phyloP scores from a whole-genome alignment of 495 filamentous ascomycete species.

The Emericellopsis terricola region DNA sequence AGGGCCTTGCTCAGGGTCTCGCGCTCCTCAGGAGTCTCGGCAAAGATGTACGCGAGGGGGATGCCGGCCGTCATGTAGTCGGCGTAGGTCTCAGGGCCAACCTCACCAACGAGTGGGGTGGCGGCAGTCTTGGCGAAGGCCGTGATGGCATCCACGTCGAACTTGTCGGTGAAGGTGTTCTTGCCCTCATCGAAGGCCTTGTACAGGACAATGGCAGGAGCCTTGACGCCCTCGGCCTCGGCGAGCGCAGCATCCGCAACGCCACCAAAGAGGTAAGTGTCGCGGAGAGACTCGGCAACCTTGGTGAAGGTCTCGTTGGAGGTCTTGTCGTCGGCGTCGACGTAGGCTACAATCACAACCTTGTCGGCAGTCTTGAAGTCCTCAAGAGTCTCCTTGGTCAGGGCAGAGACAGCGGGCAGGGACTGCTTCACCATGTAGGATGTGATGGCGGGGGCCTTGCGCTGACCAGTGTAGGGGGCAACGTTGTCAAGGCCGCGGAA shows the following conservation, averaged over 20 bases:
- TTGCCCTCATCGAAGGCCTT: conserved; percentile 98
- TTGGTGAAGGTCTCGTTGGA: conserved; percentile 63
- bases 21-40: conserved; percentile 82
- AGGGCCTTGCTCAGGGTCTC: conserved; percentile 47
- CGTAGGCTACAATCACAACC: conserved; percentile 82
- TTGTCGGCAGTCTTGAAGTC: conserved; percentile 98
- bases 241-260: conserved; percentile 69
- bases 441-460: conserved; percentile 82
- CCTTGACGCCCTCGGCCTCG: conserved; percentile 71
- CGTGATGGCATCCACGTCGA: conserved; percentile 55
- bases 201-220: conserved; percentile 84
- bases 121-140: conserved; percentile 70
- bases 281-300: conserved; percentile 69
- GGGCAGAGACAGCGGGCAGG: conserved; percentile 72
- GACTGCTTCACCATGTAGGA: conserved; percentile 99
- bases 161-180: conserved; percentile 41
- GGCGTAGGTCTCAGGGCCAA: conserved; percentile 94
- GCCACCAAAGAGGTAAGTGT: conserved; percentile 82
- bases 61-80: conserved; percentile 91
- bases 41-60: conserved; percentile 94
- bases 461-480: conserved; percentile 68
- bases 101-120: conserved; percentile 85
- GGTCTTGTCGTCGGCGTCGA: conserved; percentile 67
- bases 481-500: conserved; percentile 85
- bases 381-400: conserved; percentile 64